Base-by-base conservation (phyloP, 1,284 basidiomycete genomes). In the Caloboletus firmus region DNA sequence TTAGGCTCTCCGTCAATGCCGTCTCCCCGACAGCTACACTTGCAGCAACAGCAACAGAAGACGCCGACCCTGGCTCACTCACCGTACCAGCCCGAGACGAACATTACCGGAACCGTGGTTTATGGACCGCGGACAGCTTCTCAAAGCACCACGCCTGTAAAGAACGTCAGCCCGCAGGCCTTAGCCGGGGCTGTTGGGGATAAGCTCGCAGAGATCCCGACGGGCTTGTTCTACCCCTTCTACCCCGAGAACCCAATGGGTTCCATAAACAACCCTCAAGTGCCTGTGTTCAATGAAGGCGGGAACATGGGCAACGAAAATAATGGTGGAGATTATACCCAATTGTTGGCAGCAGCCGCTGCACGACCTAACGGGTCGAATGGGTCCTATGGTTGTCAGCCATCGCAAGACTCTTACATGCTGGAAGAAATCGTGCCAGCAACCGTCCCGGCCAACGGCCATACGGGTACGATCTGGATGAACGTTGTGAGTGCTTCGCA, bases 181-280 rank as follows among this genome's bases (percentile, higher is more conserved):
- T 58, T 64, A 7, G 61, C 63, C 18, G 57, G 58, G 17, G 36
- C 49, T 57, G 66, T 39, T 17, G 71, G 70, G 5, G 75, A 76
- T 32, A 78, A 75, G 47, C 74, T 87, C 45, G 81, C 81, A 6
- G 84, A 87, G 41, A 75, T 89, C 45, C 85, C 87, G 3, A 73
- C 80, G 4, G 76, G 77, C 20, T 68, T 90, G 49, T 89, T 90
- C 70, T 90, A 87, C 63, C 87, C 87, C 1, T 88, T 88, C 73
- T 88, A 79, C 64, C 83, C 85, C 1, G 84, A 88, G 63, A 75
- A 76, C 37, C 70, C 71, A 34, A 69, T 76, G 57, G 59, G 51
- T 26, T 53, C 56, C 40, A 57, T 56, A 32, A 45, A 32, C 40
- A 60, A 53, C 39, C 39, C 57, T 40, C 59, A 51, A n/a, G 20